phyloP scores from a whole-genome alignment of 371 early-diverging fungal genomes.

The Mucor irregularis region DNA sequence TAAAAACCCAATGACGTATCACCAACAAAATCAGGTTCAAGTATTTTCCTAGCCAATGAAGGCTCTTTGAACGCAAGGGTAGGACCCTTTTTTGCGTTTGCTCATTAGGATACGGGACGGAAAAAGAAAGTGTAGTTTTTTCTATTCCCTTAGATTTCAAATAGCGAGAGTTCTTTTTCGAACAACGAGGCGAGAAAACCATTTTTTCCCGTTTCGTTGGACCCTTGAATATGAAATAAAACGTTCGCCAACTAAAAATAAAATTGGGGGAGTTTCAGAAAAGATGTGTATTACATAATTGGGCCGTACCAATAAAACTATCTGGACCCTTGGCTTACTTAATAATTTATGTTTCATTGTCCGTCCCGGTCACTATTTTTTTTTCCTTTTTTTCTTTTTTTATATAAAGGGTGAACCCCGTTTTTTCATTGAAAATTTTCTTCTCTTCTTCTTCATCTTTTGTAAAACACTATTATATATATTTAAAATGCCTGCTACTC shows the following conservation, averaged over 20 bases:
- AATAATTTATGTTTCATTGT: not conserved
- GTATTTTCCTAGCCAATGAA: too few species aligned
- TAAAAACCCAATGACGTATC: too few species aligned
- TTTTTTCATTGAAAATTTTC: not conserved
- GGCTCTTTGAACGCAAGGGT: too few species aligned
- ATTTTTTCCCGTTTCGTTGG: conserved; percentile 4
- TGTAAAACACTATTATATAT: not conserved
- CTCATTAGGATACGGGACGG: not conserved
- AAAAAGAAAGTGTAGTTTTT: not conserved
- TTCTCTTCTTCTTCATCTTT: not conserved
- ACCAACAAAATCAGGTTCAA: too few species aligned
- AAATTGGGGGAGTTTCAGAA: conserved; percentile 1
- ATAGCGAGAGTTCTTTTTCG: not conserved
- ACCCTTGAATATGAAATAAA: conserved; percentile 5
- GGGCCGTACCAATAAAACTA: not conserved
- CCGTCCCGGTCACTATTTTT: conserved; percentile 1
- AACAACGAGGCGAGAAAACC: too few species aligned
- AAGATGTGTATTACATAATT: conserved; percentile 3
- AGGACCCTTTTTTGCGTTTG: conserved; percentile 3
- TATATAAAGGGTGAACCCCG: not conserved
- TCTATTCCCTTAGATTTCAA: not conserved
- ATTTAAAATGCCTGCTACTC: conserved; percentile 1
- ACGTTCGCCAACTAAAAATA: too few species aligned
- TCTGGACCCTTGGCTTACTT: conserved; percentile 15
- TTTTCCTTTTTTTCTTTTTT: not conserved